Evolutionary conservation across 768 basidiomycete species (phyloP), one percentile per base, ranked within the genome.

Genomic region (Boletus reticuloceps): DNA sequence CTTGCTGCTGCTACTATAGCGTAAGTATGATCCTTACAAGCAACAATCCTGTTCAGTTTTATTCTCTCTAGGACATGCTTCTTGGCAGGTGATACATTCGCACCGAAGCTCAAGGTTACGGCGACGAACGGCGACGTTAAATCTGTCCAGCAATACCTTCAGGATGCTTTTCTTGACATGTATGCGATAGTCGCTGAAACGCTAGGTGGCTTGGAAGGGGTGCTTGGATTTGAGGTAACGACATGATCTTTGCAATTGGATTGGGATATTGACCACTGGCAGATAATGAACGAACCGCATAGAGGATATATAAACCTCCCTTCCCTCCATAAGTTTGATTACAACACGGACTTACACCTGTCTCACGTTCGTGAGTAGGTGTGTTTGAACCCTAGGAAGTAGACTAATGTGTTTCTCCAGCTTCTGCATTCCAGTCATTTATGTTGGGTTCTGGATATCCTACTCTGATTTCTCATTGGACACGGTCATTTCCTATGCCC

Each of bases 211-310:
- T 68, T 95, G 31, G 84, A 91, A 16, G 85, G 83, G 2, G 89
- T 98, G 1, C 64, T 96, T 20, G 96, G 96, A 0, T 94, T 96
- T 54, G 90, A 98, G 82, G 94, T 94, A 60, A 45, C 73, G 57
- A 22, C 22, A 12, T 25, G 10, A 29, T 20, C 38, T 51, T 32
- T 53, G 6, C 13, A 6, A 46, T 5, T 12, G 9, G 34, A 42
- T 31, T 6, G 20, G 27, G 6, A 27, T 51, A 38, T 54, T 63
- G 32, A 68, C 31, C 10, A 6, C 38, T 12, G 27, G 16, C 59
- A 95, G 92, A 82, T 94, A 69, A 86, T 96, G 80, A 97, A 98
- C 61, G 94, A 97, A 71, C 94, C 94, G 0, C 94, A 99, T 73
- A 79, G 87, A 64, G 97, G 96, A 40, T 98, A 96, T 69, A 85